phyloP scores from a whole-genome alignment of 768 basidiomycete genomes.

The Asterophora parasitica region DNA sequence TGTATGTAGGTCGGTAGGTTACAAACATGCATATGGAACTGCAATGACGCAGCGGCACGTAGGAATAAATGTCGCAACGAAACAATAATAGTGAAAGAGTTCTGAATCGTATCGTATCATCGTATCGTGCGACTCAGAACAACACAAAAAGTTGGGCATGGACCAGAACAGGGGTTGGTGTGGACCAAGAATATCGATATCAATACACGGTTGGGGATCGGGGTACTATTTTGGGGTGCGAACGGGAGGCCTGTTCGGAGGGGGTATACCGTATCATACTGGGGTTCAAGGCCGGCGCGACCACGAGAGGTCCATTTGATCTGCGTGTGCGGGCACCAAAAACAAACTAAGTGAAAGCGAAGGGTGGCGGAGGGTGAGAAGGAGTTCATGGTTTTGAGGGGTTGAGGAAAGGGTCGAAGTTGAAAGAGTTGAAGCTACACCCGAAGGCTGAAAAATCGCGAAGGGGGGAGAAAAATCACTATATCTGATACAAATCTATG shows the following conservation, averaged over 20 bases:
- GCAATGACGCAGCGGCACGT: too few species aligned
- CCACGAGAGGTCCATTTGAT: slow-evolving; percentile 15
- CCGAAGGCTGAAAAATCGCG: slow-evolving; percentile 1
- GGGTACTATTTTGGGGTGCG: slow-evolving; percentile 13
- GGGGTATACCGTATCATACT: slow-evolving; percentile 10
- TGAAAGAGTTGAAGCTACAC: neutral
- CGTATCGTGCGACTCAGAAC: too few species aligned
- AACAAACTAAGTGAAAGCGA: neutral
- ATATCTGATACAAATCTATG: slow-evolving; percentile 34
- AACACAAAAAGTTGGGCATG: too few species aligned
- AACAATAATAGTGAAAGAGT: neutral
- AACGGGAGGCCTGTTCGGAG: too few species aligned
- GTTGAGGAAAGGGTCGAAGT: too few species aligned
- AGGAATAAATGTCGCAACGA: too few species aligned
- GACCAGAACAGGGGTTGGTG: too few species aligned
- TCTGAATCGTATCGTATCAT: too few species aligned
- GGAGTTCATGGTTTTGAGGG: too few species aligned
- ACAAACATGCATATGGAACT: too few species aligned
- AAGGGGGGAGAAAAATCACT: slow-evolving; percentile 11
- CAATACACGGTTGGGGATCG: slow-evolving; percentile 3
- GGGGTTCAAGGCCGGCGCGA: slow-evolving; percentile 12
- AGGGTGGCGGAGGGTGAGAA: neutral
- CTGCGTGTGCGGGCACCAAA: slow-evolving; percentile 14
- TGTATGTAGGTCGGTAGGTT: too few species aligned
- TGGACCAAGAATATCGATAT: slow-evolving; percentile 19